Evolutionary conservation across 345 rosid genomes (phyloP), one percentile per base, ranked within the genome.

Genomic region (Linum lewisii): DNA sequence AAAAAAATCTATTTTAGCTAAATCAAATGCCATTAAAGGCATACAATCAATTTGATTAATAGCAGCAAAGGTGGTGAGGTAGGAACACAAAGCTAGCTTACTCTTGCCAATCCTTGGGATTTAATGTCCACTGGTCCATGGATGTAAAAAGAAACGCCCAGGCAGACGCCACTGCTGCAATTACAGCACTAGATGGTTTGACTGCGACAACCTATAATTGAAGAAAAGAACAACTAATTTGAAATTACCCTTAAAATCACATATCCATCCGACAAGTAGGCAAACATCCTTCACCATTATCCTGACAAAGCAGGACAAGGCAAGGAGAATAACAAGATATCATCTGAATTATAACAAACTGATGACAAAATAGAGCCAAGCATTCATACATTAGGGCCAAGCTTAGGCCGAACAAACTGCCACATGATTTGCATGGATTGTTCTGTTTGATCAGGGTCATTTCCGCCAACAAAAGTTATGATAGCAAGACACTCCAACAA

Each of bases 141-240:
- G 90, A 77, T 62, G 98, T 83, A 58, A 90, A 77, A 66, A 93
- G 88, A 79, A 90, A 90, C 56, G 97, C 77, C 99, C 97, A 93
- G 51, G 95, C 80, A 71, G 96, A 87, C 61, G 87, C 95, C 69
- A 78, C 78, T 26, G 97, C 77, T 51, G 88, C 58, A 77, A 82
- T 75, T 34, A 85, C 71, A 47, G 77, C 75, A 14, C 84, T 61
- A 32, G 97, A 72, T 65, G 79, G 82, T 65, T 79, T 89, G 63
- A 66, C 66, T 13, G 77, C 83, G 71, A 80, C 84, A 44, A 89
- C 99, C 99, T 92, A 60, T 14, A 7, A 52, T 52, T 20, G n/a
- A 20, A 21, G 2, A 14, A 54, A 44, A n/a, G 10, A 18, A 37
- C 0, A 29, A 29, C 7, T 29, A 29, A 29, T 29, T 29, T 29